These are phyloP conservation scores for Metarhizium robertsii DNA, from an alignment of 2,329 filamentous ascomycete genomes.

Conservation along the genomic window DNA sequence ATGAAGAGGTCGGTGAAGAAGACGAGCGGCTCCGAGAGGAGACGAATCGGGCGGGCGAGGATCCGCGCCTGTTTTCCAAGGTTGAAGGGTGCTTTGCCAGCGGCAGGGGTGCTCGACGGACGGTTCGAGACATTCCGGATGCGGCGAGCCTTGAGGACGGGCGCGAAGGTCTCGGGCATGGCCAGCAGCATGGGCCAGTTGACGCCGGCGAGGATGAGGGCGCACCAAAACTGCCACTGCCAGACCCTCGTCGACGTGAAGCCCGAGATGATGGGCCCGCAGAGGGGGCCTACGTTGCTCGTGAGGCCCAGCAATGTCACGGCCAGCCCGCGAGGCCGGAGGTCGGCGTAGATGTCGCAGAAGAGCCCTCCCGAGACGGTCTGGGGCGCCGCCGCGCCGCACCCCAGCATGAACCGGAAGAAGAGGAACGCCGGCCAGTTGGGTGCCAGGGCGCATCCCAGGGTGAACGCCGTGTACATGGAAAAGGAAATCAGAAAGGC, in stretches of 20 bases:
- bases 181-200: conserved; percentile 5
- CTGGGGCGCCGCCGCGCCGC: conserved; percentile 29
- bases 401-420: conserved; percentile 32
- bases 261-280: conserved; percentile 7
- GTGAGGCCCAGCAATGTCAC: conserved; percentile 20
- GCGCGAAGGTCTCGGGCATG: conserved; percentile 25
- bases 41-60: conserved; percentile 7
- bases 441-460: conserved; percentile 31
- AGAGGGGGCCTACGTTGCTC: conserved; percentile 11
- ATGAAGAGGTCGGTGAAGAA: conserved; percentile 40
- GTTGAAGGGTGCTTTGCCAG: not conserved
- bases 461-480: conserved; percentile 27
- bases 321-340: conserved; percentile 21
- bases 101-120: not conserved
- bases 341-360: conserved; percentile 33
- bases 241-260: conserved; percentile 5
- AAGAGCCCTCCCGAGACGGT: conserved; percentile 34
- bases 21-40: conserved; percentile 44
- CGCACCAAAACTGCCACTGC: conserved; percentile 8
- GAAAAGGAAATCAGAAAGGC: conserved; percentile 39
- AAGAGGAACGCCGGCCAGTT: conserved; percentile 31
- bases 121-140: not conserved
- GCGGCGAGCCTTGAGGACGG: conserved; percentile 13
- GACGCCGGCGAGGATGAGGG: conserved; percentile 3
- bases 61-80: not conserved